Percentiles rank a stretch among this genome's conserved stretches.
Evolutionary conservation across 1,139 yeast species (phyloP).

Genomic region (Saccharomyces hybrid): DNA sequence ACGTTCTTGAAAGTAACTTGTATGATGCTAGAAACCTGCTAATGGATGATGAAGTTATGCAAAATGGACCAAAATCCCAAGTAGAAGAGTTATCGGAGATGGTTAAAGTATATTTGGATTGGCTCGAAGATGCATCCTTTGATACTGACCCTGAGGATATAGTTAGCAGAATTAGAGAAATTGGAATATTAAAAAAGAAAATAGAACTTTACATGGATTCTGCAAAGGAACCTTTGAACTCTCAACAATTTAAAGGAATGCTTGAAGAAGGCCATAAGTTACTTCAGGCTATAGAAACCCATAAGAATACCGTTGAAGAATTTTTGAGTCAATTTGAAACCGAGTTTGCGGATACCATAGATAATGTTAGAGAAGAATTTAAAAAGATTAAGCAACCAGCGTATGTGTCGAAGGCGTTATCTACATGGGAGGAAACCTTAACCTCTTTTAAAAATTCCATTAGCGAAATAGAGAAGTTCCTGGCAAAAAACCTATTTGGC

Average conservation of each 20-base stretch:
- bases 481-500: constrained; percentile 8
- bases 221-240: constrained; percentile 33
- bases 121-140: constrained; percentile 74
- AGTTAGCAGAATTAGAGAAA: constrained; percentile 29
- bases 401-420: constrained; percentile 4
- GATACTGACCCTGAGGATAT: constrained; percentile 38
- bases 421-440: constrained; percentile 5
- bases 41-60: constrained; percentile 40
- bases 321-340: constrained; percentile 13
- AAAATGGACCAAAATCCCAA: constrained; percentile 34
- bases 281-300: constrained; percentile 5
- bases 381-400: constrained; percentile 9
- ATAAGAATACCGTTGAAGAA: constrained; percentile 7
- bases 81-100: constrained; percentile 33
- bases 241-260: constrained; percentile 35
- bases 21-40: constrained; percentile 49
- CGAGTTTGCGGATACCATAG: constrained; percentile 6
- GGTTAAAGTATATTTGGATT: constrained; percentile 52
- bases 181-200: constrained; percentile 26
- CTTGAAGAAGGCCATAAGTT: constrained; percentile 14
- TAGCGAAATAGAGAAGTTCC: constrained; percentile 5
- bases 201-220: constrained; percentile 32
- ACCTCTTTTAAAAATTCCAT: constrained; percentile 8
- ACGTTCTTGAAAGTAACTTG: constrained; percentile 49
- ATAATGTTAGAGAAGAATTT: constrained; percentile 6